phyloP scores from a whole-genome alignment of 257 asterid genomes.

The Eustoma russellianum region DNA sequence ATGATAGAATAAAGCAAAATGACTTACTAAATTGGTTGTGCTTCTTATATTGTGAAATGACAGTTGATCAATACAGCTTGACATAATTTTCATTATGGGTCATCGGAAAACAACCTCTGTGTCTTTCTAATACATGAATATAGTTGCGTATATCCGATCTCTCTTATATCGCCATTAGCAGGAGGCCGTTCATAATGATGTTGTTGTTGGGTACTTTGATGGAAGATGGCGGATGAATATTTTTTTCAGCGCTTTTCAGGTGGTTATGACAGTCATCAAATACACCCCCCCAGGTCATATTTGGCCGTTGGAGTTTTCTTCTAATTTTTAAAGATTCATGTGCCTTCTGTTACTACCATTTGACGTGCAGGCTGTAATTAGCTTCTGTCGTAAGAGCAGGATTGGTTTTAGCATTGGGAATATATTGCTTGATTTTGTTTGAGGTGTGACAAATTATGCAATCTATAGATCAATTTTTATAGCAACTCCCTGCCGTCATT shows the following conservation, averaged over 20 bases:
- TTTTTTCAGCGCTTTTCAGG: conserved; percentile 62
- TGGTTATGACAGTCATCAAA: conserved; percentile 78
- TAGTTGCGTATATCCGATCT: too few relatives aligned
- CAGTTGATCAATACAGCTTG: too few relatives aligned
- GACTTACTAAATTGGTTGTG: too few relatives aligned
- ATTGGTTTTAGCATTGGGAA: conserved; percentile 90
- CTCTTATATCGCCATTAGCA: not conserved
- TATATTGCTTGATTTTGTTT: conserved; percentile 76
- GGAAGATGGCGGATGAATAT: not conserved
- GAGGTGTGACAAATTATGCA: conserved; percentile 79
- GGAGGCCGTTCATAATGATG: too few relatives aligned
- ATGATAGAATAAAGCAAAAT: too few relatives aligned
- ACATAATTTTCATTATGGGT: too few relatives aligned
- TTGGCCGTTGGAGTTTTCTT: not conserved
- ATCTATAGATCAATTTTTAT: conserved; percentile 81
- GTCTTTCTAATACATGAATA: too few relatives aligned
- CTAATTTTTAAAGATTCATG: not conserved
- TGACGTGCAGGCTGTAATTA: conserved; percentile 47
- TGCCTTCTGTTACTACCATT: not conserved
- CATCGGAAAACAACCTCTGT: too few relatives aligned
- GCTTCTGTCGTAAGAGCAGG: conserved; percentile 72
- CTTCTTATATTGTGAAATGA: too few relatives aligned
- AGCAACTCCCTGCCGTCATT: conserved; percentile 82
- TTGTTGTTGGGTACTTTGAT: too few relatives aligned
- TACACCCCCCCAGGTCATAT: conserved; percentile 89